Evolutionary conservation across 495 filamentous ascomycete species (phyloP).

Genomic region (Penicillium canescens): DNA sequence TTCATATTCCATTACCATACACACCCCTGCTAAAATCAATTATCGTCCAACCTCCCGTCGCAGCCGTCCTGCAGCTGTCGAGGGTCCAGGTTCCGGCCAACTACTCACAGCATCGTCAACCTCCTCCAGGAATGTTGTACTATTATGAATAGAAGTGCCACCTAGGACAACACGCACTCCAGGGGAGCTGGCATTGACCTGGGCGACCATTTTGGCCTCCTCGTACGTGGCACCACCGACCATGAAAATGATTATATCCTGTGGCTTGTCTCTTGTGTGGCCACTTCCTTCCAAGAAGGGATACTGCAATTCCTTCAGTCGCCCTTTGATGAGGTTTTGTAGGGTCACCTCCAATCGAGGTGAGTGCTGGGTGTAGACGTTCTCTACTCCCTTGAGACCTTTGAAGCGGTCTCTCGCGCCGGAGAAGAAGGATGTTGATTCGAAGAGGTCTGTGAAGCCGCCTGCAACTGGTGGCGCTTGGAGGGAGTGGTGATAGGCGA

Average conservation of each 20-base stretch:
- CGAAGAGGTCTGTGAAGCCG: conserved; percentile 87
- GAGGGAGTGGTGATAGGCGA: conserved; percentile 80
- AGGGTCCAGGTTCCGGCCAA: conserved; percentile 75
- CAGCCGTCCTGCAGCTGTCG: conserved; percentile 70
- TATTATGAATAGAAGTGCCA: conserved; percentile 83
- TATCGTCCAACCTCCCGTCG: conserved; percentile 59
- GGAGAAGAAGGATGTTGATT: conserved; percentile 87
- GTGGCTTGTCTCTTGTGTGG: conserved; percentile 86
- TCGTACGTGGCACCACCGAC: conserved; percentile 93
- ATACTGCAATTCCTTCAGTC: conserved; percentile 79
- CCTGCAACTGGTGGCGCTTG: conserved; percentile 68
- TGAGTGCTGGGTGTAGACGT: conserved; percentile 97
- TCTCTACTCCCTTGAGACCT: conserved; percentile 94
- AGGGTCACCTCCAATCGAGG: conserved; percentile 83
- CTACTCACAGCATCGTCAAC: conserved; percentile 73
- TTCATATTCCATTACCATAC: conserved; percentile 3
- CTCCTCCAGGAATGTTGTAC: conserved; percentile 82
- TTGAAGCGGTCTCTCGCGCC: conserved; percentile 88
- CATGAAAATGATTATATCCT: conserved; percentile 94
- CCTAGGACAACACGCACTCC: conserved; percentile 87
- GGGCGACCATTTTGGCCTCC: conserved; percentile 90
- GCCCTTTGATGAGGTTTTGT: conserved; percentile 89
- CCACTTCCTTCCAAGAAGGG: conserved; percentile 89
- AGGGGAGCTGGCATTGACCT: conserved; percentile 87
- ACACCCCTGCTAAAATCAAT: conserved; percentile 3